phyloP scores from a whole-genome alignment of 2,329 filamentous ascomycete species.

The Stemphylium beticola region DNA sequence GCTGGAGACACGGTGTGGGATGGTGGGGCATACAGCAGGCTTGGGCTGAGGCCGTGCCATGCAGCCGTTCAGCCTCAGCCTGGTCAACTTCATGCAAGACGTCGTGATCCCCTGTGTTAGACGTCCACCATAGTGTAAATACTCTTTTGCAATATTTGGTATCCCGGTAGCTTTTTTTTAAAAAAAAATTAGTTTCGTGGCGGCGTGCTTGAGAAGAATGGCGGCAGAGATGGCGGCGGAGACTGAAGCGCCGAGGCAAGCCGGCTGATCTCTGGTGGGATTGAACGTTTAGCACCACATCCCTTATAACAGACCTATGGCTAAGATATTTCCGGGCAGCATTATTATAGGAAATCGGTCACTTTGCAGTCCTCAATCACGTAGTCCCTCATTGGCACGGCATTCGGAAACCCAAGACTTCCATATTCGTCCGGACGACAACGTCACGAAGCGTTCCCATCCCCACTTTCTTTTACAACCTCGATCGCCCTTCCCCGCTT shows the following conservation, averaged over 20 bases:
- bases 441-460: constrained; percentile 2
- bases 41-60: not conserved
- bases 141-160: no score
- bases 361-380: not conserved
- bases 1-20: not conserved
- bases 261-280: not conserved
- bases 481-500: constrained; percentile 22
- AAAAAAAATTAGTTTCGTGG: not conserved
- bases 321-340: no score
- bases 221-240: not conserved
- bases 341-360: not conserved
- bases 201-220: not conserved
- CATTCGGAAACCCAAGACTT: constrained; percentile 10
- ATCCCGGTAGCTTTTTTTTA: no score
- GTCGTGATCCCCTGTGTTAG: no score
- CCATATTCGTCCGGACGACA: constrained; percentile 3
- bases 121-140: no score
- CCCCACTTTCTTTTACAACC: not conserved
- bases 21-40: not conserved
- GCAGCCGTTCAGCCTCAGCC: not conserved
- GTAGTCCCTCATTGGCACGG: not conserved
- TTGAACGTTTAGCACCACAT: not conserved
- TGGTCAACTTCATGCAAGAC: no score
- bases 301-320: not conserved
- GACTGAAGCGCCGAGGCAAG: not conserved